Evolutionary conservation across 768 basidiomycete species (phyloP).

Genomic region (Russula lepida): DNA sequence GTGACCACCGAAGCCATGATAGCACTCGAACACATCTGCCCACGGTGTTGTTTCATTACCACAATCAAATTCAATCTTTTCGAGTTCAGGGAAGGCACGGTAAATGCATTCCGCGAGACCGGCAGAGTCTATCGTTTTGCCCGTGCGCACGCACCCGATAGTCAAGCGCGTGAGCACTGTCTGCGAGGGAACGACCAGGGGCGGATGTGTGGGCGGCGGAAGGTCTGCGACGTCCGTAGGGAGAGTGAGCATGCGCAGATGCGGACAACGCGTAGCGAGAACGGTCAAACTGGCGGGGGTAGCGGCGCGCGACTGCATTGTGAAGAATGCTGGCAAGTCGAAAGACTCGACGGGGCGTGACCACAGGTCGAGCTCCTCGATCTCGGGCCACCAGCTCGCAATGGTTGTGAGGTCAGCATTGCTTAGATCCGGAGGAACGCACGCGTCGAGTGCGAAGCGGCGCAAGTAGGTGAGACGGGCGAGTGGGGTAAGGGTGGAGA

Average conservation of each 20-base stretch:
- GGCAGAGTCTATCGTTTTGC: constrained; percentile 11
- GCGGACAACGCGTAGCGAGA: constrained; percentile 24
- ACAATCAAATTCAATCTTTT: constrained; percentile 18
- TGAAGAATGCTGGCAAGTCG: constrained; percentile 20
- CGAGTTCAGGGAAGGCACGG: constrained; percentile 16
- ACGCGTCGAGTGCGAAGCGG: constrained; percentile 23
- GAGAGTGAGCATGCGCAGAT: constrained; percentile 20
- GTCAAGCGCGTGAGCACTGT: constrained; percentile 17
- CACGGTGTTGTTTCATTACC: constrained; percentile 16
- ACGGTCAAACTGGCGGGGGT: constrained; percentile 21
- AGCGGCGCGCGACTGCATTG: constrained; percentile 20
- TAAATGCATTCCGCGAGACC: constrained; percentile 18
- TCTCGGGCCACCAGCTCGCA: constrained; percentile 26
- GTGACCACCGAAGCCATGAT: constrained; percentile 8
- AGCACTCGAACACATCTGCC: constrained; percentile 16
- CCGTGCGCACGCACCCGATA: constrained; percentile 22
- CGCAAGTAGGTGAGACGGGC: constrained; percentile 23
- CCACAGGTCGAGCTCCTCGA: constrained; percentile 25
- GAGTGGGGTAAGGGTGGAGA: constrained; percentile 25
- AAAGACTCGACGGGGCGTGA: constrained; percentile 20
- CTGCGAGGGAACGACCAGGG: constrained; percentile 9
- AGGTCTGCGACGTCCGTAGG: constrained; percentile 21
- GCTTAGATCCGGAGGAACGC: constrained; percentile 24
- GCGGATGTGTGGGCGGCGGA: constrained; percentile 1
- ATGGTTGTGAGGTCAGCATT: constrained; percentile 24